Base-by-base conservation (phyloP, 371 early-diverging fungal genomes). In the Mortierella sp. region DNA sequence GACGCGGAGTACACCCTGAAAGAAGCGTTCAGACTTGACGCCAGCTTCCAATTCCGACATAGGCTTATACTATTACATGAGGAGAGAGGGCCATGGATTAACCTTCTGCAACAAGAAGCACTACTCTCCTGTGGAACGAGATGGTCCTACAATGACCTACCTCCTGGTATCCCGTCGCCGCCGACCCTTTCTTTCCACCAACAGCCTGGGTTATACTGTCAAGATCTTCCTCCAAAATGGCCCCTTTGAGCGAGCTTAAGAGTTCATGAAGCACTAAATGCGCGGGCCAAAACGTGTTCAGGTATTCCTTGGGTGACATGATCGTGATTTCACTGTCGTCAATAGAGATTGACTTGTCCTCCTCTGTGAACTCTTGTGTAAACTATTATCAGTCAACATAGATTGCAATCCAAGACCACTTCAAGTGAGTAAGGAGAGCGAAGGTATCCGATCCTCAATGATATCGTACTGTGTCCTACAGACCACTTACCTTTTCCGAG, bases 1-100 rank as follows among this genome's bases (percentile, higher is more conserved):
- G 29, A 84, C 85, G 7, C 80, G 72, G 21, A 86, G 67, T n/a
- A 81, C 74, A 5, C 88, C 88, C 21, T 85, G 80, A 55, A 85
- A 80, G 54, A 83, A 88, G 19, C 85, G 78, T 40, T 71, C 63
- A 25, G 86, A 86, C 50, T 88, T 86, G 51, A 86, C 86, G 13
- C 87, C 88, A 0, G 83, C 86, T 63, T 86, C 86, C 7, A 86
- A 64, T 49, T 88, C 87, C 6, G 83, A 83, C 47, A 81, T 57
- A 0, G 87, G 62, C 67, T 89, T 88, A 59, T 88, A 85, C 88
- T 87, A 70, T 13, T 28, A 27, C 9, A 17, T 13, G 14, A 48
- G 12, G 9, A 6, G 22, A 22, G 19, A 24, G 6, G 47, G 22
- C 3, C 7, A 19, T 22, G 2, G 24, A 3, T 46, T 46, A 46